Base-by-base conservation (phyloP, 2,329 filamentous ascomycete genomes). In the Simplicillium aogashimaense region DNA sequence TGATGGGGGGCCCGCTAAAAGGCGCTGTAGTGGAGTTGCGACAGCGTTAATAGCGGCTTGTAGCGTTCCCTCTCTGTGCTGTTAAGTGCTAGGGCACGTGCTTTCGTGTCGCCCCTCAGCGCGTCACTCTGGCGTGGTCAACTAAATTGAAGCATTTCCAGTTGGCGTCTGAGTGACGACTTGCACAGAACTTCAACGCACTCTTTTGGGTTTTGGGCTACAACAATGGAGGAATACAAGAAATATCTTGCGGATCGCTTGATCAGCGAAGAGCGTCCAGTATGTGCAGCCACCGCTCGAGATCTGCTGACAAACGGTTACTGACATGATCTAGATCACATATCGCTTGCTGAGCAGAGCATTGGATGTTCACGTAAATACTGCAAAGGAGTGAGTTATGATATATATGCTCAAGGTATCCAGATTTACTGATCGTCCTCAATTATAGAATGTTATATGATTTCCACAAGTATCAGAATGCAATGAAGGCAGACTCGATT, bases 281-380 rank as follows among this genome's bases (percentile, higher is more conserved):
- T 90, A 61, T 54, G 76, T 58, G 20, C 35, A 25, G 20, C 9
- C 20, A 25, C 20, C 17, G 9, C 7, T 28, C 29, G 16, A 38
- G 2, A 4, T 20, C 28, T 41, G 14, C 37, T 25, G 8, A 10
- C 11, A 5, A 13, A 16, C 12, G 4, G 1, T 37, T 18, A 10
- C 3, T 35, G 30, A 28, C 36, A 38, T 40, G 3, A 7, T 14
- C 35, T 25, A 94, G 88, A 73, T 95, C 53, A 94, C 86, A 38
- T 97, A 95, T 67, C 82, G 88, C 38, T 69, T 83, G 37, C 65
- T 98, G 45, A 92, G 88, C 61, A 77, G 90, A 53, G 83, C 81
- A 31, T 64, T 95, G 40, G 83, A 87, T 53, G 74, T 95, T 35
- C 84, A 95, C 58, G 82, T 85, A 58, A 92, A 94, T 56, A 69